Percentiles rank a stretch among this genome's conserved stretches.
Evolutionary conservation across 2,329 filamentous ascomycete genomes (phyloP).

Genomic region (Stagonosporopsis rhizophila): DNA sequence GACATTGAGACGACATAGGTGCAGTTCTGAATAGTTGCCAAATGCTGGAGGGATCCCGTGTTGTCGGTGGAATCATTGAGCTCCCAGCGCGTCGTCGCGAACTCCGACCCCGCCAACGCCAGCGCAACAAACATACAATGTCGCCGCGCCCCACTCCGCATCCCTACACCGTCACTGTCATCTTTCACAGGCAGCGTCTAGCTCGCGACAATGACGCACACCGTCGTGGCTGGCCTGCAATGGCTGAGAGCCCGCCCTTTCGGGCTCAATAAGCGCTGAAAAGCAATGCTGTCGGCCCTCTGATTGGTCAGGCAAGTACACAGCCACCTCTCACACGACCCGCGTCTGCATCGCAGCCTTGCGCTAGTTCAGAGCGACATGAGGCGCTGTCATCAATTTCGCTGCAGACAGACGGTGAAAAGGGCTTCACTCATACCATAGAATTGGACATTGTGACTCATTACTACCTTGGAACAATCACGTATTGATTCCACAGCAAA

Average conservation of each 20-base stretch:
- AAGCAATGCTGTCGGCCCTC: not conserved
- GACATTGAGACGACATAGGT: not conserved
- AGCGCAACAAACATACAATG: not conserved
- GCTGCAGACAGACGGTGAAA: not conserved
- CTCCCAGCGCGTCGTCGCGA: not conserved
- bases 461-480: not conserved
- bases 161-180: not conserved
- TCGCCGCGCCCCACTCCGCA: not conserved
- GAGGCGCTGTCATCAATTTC: not conserved
- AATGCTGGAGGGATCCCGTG: too few species aligned
- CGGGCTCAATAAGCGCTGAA: not conserved
- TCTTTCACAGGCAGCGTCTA: not conserved
- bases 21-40: not conserved
- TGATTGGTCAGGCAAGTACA: not conserved
- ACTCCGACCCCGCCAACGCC: not conserved
- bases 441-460: not conserved
- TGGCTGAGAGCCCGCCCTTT: slow-evolving; percentile 1
- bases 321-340: slow-evolving; percentile 3
- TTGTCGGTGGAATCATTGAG: not conserved
- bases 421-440: not conserved
- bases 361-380: slow-evolving; percentile 4
- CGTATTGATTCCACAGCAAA: not conserved
- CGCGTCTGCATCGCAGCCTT: slow-evolving; percentile 2
- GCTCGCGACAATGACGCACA: not conserved
- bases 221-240: not conserved